These are phyloP conservation scores for Spirogloea muscicola DNA, from an alignment of 139 green algal genomes.

Conservation along the genomic window DNA sequence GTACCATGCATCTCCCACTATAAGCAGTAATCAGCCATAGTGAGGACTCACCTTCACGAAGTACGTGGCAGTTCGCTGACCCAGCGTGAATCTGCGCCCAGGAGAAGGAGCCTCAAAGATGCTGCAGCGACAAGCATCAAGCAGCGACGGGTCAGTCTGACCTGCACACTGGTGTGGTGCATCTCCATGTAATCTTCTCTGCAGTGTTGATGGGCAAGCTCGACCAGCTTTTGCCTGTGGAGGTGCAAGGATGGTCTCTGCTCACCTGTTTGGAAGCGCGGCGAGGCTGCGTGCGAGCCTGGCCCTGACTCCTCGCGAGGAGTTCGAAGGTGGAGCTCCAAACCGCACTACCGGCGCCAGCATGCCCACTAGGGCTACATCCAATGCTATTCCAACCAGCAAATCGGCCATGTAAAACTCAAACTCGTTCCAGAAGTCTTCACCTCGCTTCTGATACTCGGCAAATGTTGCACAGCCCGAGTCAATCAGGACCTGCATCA, in stretches of 20 bases:
- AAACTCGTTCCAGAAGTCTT: conserved; percentile 93
- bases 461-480: conserved; percentile 90
- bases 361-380: conserved; percentile 84
- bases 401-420: conserved; percentile 95
- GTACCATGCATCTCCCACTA: not conserved
- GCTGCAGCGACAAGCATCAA: not conserved
- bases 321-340: too few relatives aligned
- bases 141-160: too few relatives aligned
- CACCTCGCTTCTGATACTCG: conserved; percentile 89
- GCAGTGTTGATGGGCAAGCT: too few relatives aligned
- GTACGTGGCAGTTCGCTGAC: conserved; percentile 18
- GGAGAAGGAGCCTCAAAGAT: conserved; percentile 28
- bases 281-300: too few relatives aligned
- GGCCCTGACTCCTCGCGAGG: too few relatives aligned
- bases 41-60: conserved; percentile 37
- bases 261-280: conserved; percentile 23
- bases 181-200: too few relatives aligned
- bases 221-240: too few relatives aligned
- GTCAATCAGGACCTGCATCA: conserved; percentile 90
- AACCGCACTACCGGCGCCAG: conserved; percentile 73
- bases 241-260: not conserved
- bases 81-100: conserved; percentile 16
- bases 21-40: not conserved
- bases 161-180: too few relatives aligned
- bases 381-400: conserved; percentile 81